These are phyloP conservation scores for Pelargonium nanum DNA, from an alignment of 345 rosid species.

Conservation along the genomic window DNA sequence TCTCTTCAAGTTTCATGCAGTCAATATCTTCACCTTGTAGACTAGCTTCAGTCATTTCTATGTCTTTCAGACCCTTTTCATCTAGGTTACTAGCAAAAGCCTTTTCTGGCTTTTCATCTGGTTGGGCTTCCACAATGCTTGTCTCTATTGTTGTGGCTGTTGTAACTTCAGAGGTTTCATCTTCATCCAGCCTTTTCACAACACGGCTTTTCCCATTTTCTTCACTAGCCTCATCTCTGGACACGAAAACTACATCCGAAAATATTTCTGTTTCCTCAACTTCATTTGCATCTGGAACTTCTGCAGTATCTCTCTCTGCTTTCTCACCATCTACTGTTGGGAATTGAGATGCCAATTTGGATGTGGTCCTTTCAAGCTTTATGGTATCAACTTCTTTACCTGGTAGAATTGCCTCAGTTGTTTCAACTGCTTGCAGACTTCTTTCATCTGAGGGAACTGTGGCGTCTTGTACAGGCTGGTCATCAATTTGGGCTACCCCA, in stretches of 20 bases:
- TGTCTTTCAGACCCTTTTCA: slow-evolving; percentile 4
- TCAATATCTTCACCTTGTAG: slow-evolving; percentile 10
- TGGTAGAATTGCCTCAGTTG: too few species aligned
- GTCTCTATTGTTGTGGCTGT: slow-evolving; percentile 8
- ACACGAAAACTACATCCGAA: neutral
- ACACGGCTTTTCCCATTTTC: slow-evolving; percentile 2
- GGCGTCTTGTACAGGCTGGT: too few species aligned
- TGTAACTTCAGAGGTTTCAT: neutral
- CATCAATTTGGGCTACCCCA: too few species aligned
- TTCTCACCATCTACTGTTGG: too few species aligned
- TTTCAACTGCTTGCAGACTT: too few species aligned
- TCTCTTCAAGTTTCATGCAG: slow-evolving; percentile 7
- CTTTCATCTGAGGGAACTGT: too few species aligned
- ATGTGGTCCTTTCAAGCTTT: too few species aligned
- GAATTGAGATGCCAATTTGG: too few species aligned
- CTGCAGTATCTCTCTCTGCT: neutral
- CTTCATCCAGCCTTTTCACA: too few species aligned
- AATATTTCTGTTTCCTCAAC: neutral
- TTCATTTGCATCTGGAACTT: neutral
- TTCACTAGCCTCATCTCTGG: slow-evolving; percentile 3
- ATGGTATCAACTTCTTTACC: too few species aligned
- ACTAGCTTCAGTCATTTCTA: slow-evolving; percentile 13
- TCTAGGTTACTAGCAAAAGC: slow-evolving; percentile 7
- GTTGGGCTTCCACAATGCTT: slow-evolving; percentile 11
- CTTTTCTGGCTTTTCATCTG: slow-evolving; percentile 11